Evolutionary conservation across 2,329 filamentous ascomycete species (phyloP).

Genomic region (Fusarium xylarioides): DNA sequence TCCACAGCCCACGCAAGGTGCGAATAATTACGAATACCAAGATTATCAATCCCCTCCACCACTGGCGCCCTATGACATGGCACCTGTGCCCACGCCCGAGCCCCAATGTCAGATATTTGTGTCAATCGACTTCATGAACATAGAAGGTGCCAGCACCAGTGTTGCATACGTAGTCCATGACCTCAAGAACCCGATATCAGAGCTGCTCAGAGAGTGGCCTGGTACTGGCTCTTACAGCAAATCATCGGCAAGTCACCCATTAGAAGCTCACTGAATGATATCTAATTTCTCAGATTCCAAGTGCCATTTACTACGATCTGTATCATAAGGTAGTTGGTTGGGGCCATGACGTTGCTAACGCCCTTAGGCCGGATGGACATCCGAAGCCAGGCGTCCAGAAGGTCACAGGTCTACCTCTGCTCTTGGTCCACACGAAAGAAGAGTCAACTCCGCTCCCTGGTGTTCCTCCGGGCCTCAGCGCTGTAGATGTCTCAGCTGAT

Average conservation of each 20-base stretch:
- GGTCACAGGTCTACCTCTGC: neutral
- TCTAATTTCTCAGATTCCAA: neutral
- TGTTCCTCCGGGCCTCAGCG: neutral
- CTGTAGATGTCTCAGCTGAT: neutral
- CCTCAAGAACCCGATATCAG: neutral
- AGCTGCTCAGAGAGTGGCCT: neutral
- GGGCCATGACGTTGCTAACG: neutral
- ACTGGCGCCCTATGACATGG: neutral
- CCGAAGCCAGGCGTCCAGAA: neutral
- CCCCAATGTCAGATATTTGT: neutral
- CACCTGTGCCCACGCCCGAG: neutral
- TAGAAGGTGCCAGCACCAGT: rapidly evolving
- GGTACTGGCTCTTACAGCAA: neutral
- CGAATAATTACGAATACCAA: neutral
- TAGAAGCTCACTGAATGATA: no score
- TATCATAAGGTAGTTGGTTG: neutral
- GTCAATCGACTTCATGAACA: neutral
- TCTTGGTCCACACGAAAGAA: neutral
- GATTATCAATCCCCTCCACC: neutral
- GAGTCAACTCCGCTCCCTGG: rapidly evolving
- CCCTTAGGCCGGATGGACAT: neutral
- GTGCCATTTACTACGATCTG: neutral
- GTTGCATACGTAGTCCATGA: neutral
- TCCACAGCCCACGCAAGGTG: neutral
- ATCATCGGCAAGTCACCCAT: neutral